Conservation (phyloP, 2,329 filamentous ascomycete genomes). For the Bimuria novae-zelandiae region DNA sequence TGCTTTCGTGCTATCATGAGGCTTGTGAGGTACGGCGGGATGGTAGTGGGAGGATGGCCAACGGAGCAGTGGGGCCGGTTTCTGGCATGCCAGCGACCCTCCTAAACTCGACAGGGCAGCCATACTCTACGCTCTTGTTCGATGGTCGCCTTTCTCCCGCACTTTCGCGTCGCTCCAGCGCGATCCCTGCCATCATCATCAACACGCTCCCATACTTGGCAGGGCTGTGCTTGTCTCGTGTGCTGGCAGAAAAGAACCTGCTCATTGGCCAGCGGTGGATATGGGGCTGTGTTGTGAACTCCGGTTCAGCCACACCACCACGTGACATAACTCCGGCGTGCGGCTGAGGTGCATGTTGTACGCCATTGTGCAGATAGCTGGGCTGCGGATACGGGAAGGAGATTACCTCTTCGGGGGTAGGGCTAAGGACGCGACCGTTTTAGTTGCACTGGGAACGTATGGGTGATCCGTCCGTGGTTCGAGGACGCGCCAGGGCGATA, state of each 20-base stretch:
- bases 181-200: not conserved
- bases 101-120: not conserved
- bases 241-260: slow-evolving; percentile 4
- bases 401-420: not conserved
- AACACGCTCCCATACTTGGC: not conserved
- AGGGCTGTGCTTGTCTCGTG: slow-evolving; percentile 11
- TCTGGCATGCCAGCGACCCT: not conserved
- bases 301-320: slow-evolving; percentile 10
- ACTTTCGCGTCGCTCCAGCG: too few relatives aligned
- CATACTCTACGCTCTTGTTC: too few relatives aligned
- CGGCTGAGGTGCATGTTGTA: not conserved
- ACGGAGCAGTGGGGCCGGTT: not conserved
- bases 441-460: not conserved
- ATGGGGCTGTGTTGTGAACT: slow-evolving; percentile 12
- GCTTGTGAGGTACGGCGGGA: not conserved
- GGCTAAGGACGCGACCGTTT: not conserved
- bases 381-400: not conserved
- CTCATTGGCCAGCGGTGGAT: not conserved
- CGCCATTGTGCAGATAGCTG: not conserved
- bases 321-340: not conserved
- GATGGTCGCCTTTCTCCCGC: too few relatives aligned
- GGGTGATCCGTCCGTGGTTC: not conserved
- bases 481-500: not conserved
- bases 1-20: too few relatives aligned
- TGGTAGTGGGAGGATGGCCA: not conserved